Evolutionary conservation across 108 stramenopile species (phyloP), one percentile per base, ranked within the genome.

Genomic region (Ochromonas danica): DNA sequence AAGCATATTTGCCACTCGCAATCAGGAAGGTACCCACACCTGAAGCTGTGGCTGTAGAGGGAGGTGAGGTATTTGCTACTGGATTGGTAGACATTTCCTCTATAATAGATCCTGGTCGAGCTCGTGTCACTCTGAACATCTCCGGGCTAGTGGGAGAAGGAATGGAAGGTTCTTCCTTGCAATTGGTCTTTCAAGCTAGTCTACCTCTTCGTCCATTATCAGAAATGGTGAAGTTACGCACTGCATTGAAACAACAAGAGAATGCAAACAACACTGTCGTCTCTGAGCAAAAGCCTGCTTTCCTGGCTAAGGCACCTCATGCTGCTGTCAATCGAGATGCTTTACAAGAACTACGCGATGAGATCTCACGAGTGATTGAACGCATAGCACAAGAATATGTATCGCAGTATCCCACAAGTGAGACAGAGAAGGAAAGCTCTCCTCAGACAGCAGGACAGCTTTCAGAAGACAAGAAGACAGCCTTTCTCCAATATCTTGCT

Each of bases 381-480:
- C 17, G 63, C 6, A 67, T 67, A 14, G 63, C 63, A 35, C 63
- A 67, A 67, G 63, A 67, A 67, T 67, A 67, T 25, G 30, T 67
- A 6, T 67, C 63, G 17, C 6, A 14, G 63, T 31, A 67, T 36
- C 63, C 63, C 3, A 67, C 63, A 36, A 36, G 27, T 6, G 31
- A 67, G 35, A 67, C 10, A 6, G 35, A 67, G 6, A 6, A 22
- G 3, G 10, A 67, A 31, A 31, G 10, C 31, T 51, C 45, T 51
- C 45, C 45, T 51, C 45, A 51, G 22, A 51, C 45, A 6, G 63
- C 6, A 67, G 30, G 3, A 10, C 6, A 10, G 17, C 14, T 67
- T 6, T 22, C 25, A 36, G 63, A 67, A 67, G 63, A 67, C 10
- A 3, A 22, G 17, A 67, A 67, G 25, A 35, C 35, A 36, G 35